Evolutionary conservation across 2,329 filamentous ascomycete genomes (phyloP).

Genomic region (Alternaria sp.): DNA sequence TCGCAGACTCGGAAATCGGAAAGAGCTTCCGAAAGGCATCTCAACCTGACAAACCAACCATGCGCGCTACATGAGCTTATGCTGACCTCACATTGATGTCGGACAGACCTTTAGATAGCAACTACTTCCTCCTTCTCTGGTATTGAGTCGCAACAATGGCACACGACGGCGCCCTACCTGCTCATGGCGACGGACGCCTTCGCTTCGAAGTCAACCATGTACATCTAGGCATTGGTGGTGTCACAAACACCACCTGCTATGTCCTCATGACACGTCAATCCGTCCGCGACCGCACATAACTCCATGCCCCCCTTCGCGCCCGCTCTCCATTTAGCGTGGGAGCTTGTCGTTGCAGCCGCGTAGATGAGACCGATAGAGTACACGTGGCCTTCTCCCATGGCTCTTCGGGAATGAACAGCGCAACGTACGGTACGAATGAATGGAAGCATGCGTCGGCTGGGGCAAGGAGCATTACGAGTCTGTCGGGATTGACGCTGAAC

Average conservation of each 20-base stretch:
- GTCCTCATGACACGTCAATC: slow-evolving; percentile 59
- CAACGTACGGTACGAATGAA: slow-evolving; percentile 53
- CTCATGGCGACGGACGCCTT: slow-evolving; percentile 29
- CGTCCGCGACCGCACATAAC: slow-evolving; percentile 59
- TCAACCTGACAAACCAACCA: not conserved
- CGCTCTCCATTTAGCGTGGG: slow-evolving; percentile 62
- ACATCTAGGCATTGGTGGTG: slow-evolving; percentile 26
- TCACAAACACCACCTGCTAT: slow-evolving; percentile 48
- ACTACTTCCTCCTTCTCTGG: not conserved
- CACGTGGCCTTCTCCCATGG: too few relatives aligned
- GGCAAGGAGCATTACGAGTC: slow-evolving; percentile 70
- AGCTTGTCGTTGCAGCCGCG: slow-evolving; percentile 56
- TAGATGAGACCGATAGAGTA: too few relatives aligned
- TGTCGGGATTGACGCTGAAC: slow-evolving; percentile 65
- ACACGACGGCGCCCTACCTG: slow-evolving; percentile 20
- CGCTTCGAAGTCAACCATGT: slow-evolving; percentile 19
- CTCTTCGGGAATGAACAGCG: too few relatives aligned
- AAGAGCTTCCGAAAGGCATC: not conserved
- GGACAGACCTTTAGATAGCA: not conserved
- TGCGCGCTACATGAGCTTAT: not conserved
- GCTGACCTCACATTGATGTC: not conserved
- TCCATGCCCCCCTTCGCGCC: slow-evolving; percentile 61
- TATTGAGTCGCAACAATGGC: slow-evolving; percentile 1
- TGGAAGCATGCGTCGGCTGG: slow-evolving; percentile 57
- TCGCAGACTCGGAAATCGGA: not conserved